Evolutionary conservation across 2,329 filamentous ascomycete species (phyloP), one percentile per base, ranked within the genome.

Genomic region (Geosmithia flava): DNA sequence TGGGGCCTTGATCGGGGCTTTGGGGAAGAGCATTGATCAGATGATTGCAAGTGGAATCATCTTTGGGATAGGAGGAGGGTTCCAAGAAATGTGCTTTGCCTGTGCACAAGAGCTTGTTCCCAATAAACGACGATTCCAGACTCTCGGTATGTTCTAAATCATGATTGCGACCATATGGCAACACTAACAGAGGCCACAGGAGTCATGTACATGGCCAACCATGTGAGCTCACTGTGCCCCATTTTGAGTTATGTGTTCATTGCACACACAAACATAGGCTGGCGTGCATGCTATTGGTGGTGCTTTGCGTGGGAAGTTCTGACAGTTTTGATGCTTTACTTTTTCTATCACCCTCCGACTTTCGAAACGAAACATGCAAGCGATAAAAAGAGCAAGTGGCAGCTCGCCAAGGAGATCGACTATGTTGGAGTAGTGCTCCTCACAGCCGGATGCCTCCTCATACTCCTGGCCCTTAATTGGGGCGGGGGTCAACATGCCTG

Each of bases 41-140:
- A 68, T 68, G 64, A 68, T 69, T 47, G 62, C 58, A 4, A 60
- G 60, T 17, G 64, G 65, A 15, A 63, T 60, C 10, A 54, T 69
- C 20, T 67, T 69, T 47, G 65, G 67, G 16, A 56, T 61, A n/a
- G 65, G 65, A 5, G 59, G 58, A 19, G 66, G 66, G 1, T 64
- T 68, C 48, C 58, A 66, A 44, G 65, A 69, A 48, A 62, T 67
- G 55, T 58, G 61, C 15, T 69, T 65, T 52, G 65, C 54, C 37
- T 57, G 54, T 16, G 55, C 58, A 11, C 54, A 65, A 54, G 66
- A 67, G 53, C 61, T 65, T 27, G 60, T 68, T 27, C 65, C 65
- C 8, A 65, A 61, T 49, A 57, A 56, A 33, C 63, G 62, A 49
- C 56, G 66, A n/a, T 59, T 66, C 61, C 17, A 20, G 20, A 63